Base-by-base conservation (phyloP, 345 rosid genomes). In the Aquilaria sinensis region DNA sequence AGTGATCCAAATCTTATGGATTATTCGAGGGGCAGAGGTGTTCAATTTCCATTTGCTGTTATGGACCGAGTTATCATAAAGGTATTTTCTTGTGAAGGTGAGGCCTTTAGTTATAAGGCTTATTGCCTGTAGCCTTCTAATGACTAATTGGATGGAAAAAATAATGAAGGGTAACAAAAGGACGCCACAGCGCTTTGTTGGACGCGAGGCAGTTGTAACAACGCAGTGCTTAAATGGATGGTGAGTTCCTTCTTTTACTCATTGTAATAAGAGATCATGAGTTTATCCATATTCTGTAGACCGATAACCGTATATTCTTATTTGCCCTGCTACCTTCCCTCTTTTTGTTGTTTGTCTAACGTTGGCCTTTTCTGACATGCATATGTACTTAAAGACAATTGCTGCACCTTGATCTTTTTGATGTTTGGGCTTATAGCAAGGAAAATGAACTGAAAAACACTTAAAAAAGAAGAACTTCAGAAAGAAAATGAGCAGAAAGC, bases 221-320 rank as follows among this genome's bases (percentile, higher is more conserved):
- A 85, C 98, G 14, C 98, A 89, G 49, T 92, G 98, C 94, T 75
- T 92, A 73, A 89, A 92, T 70, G 98, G 96, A 85, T 92, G 98
- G 96, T 92, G 57, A 61, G 86, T 81, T 62, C 50, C 41, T 52
- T 64, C 33, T 55, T 12, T 67, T 37, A 37, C 7, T 37, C 43
- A 37, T 37, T 37, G 43, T 37, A 9, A 37, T 37, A 37, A 37
- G 5, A 37, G 8, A 37, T 1, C 8, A 37, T 3, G 43, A 37
- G 7, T 37, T 9, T 37, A 37, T 37, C 43, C 43, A 37, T 37
- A 37, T 37, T 37, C 8, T 37, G 43, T 9, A 37, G 8, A 37
- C 43, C 9, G 8, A 5, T 4, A 37, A 5, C 43, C 4, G 1
- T 37, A 9, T 37, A 0, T 9, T 9, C 8, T 37, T 9, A 37